Conservation (phyloP, 2,329 filamentous ascomycete genomes). For the Monilinia fructicola region DNA sequence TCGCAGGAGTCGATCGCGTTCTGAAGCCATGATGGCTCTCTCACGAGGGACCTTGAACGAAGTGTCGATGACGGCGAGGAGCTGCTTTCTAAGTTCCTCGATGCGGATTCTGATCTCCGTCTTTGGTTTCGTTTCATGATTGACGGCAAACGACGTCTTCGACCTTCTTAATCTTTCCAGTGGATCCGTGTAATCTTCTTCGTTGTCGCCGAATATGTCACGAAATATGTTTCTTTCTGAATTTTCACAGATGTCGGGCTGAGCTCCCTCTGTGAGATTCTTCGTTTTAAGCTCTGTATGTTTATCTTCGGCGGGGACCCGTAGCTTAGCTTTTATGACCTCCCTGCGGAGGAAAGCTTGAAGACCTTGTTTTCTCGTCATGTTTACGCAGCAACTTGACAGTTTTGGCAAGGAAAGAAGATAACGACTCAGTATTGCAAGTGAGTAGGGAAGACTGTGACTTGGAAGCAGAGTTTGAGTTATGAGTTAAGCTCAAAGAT, state of each 20-base stretch:
- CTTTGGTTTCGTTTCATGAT: not conserved
- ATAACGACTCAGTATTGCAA: not conserved
- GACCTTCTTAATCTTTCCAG: not conserved
- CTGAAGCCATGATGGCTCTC: not conserved
- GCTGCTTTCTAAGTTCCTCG: slow-evolving; percentile 13
- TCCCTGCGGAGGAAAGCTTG: slow-evolving; percentile 25
- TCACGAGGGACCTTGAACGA: not conserved
- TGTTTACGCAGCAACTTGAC: not conserved
- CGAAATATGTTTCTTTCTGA: slow-evolving; percentile 2
- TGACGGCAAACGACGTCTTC: not conserved
- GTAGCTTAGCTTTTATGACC: slow-evolving; percentile 21
- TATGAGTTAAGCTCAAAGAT: not conserved
- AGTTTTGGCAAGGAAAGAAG: not conserved
- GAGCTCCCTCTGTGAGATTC: not conserved
- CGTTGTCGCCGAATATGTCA: not conserved
- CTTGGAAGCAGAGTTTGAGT: not conserved
- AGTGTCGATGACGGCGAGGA: slow-evolving; percentile 7
- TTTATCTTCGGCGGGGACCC: not conserved
- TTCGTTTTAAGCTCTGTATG: not conserved
- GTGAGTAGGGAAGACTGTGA: not conserved
- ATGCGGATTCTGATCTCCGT: not conserved
- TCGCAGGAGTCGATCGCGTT: slow-evolving; percentile 9
- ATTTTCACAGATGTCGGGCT: not conserved
- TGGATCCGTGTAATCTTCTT: slow-evolving; percentile 13
- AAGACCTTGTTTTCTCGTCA: slow-evolving; percentile 13